phyloP scores from a whole-genome alignment of 768 basidiomycete species.

The Xerocomellus dryophilus region DNA sequence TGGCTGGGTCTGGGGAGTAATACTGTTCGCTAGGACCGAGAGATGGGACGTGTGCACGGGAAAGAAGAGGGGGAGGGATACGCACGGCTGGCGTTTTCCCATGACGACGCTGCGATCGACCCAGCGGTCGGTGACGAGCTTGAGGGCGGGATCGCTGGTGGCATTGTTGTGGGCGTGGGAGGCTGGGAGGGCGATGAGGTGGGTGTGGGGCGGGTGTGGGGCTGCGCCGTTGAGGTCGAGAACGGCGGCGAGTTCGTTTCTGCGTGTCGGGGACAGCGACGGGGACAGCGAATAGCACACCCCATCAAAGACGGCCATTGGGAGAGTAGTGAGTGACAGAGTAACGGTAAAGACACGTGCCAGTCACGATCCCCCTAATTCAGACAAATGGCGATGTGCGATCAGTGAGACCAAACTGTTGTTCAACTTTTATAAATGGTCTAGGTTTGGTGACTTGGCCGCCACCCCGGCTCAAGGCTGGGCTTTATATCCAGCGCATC shows the following conservation, averaged over 20 bases:
- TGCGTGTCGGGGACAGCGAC: constrained; percentile 42
- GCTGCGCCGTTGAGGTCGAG: constrained; percentile 56
- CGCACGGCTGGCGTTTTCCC: constrained; percentile 56
- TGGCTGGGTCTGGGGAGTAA: constrained; percentile 74
- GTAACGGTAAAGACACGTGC: too few relatives aligned
- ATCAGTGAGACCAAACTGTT: too few relatives aligned
- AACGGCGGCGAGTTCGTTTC: constrained; percentile 43
- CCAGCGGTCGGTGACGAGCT: constrained; percentile 53
- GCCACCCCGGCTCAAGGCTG: too few relatives aligned
- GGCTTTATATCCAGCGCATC: too few relatives aligned
- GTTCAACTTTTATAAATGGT: too few relatives aligned
- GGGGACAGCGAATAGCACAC: constrained; percentile 49
- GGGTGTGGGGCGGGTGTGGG: constrained; percentile 50
- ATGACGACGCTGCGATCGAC: constrained; percentile 63
- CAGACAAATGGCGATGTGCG: too few relatives aligned
- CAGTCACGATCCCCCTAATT: too few relatives aligned
- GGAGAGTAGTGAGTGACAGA: too few relatives aligned
- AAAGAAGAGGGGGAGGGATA: constrained; percentile 11
- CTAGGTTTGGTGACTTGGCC: too few relatives aligned
- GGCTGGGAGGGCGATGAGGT: constrained; percentile 47
- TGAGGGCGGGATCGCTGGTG: constrained; percentile 37
- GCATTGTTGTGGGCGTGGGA: constrained; percentile 41
- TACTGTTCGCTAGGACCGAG: constrained; percentile 41
- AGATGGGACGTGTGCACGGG: not conserved
- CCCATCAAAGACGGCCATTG: constrained; percentile 39